Conservation (phyloP, 306 rosid genomes). For the Medicago ruthenica region DNA sequence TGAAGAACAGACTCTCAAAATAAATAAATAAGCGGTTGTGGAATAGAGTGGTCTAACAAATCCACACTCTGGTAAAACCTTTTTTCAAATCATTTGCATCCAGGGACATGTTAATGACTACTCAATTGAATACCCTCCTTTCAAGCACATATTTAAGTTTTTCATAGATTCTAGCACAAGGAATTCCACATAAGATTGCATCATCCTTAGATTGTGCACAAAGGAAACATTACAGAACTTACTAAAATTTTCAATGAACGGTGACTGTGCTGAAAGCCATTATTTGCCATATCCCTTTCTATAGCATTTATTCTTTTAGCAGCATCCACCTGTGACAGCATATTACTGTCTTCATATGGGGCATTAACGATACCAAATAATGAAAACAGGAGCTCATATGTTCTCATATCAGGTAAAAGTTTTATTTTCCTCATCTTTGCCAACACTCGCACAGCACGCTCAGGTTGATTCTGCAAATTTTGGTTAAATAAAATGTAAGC, state of each 20-base stretch:
- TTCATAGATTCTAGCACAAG: slow-evolving; percentile 13
- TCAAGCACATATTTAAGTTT: slow-evolving; percentile 26
- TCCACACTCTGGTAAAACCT: neutral
- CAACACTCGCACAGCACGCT: slow-evolving; percentile 69
- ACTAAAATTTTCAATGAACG: slow-evolving; percentile 76
- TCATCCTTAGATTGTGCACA: slow-evolving; percentile 39
- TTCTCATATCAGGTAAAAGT: slow-evolving; percentile 69
- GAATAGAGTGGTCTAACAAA: slow-evolving; percentile 4
- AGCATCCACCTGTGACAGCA: slow-evolving; percentile 65
- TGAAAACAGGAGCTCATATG: slow-evolving; percentile 74
- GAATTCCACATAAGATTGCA: slow-evolving; percentile 29
- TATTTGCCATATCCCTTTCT: slow-evolving; percentile 72
- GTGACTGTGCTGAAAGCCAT: slow-evolving; percentile 71
- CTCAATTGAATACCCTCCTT: slow-evolving; percentile 12
- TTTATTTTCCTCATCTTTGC: slow-evolving; percentile 74
- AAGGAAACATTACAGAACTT: slow-evolving; percentile 40
- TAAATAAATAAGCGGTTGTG: neutral
- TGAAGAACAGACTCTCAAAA: neutral
- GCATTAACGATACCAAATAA: slow-evolving; percentile 81
- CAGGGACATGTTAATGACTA: too few relatives aligned
- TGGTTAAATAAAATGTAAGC: slow-evolving; percentile 37
- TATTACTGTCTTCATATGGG: slow-evolving; percentile 72
- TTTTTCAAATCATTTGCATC: too few relatives aligned
- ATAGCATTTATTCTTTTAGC: slow-evolving; percentile 73
- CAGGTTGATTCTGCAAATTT: slow-evolving; percentile 78